These are phyloP conservation scores for Hyphopichia pseudoburtonii DNA, from an alignment of 1,139 yeast genomes.

Conservation along the genomic window DNA sequence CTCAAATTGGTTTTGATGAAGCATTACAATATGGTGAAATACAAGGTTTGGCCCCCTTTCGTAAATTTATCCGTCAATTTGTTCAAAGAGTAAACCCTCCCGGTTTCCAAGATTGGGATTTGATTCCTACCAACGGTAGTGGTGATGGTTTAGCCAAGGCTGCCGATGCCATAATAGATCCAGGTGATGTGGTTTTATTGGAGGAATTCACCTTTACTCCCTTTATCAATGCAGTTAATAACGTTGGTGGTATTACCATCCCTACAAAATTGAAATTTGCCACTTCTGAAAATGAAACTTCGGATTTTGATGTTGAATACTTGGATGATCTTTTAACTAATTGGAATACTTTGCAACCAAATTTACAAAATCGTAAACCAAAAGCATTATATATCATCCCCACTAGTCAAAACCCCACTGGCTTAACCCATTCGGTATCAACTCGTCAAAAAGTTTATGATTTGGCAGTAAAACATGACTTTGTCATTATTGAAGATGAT, in stretches of 20 bases:
- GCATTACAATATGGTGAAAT: conserved; percentile 53
- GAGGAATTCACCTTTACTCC: conserved; percentile 69
- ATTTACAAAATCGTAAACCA: conserved; percentile 23
- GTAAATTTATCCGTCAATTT: conserved; percentile 42
- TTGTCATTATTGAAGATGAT: conserved; percentile 44
- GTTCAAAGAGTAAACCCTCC: conserved; percentile 48
- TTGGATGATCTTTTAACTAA: conserved; percentile 35
- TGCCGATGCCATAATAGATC: conserved; percentile 54
- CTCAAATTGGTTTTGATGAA: conserved; percentile 36
- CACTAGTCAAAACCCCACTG: conserved; percentile 47
- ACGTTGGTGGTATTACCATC: conserved; percentile 48
- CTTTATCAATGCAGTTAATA: conserved; percentile 41
- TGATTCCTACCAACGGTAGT: conserved; percentile 59
- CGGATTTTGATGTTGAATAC: conserved; percentile 49
- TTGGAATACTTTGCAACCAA: conserved; percentile 35
- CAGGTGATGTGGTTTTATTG: conserved; percentile 55
- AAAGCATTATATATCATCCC: conserved; percentile 45
- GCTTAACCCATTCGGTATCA: conserved; percentile 37
- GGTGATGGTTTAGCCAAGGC: conserved; percentile 66
- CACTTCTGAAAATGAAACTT: conserved; percentile 24
- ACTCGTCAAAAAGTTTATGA: conserved; percentile 36
- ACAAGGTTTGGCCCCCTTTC: conserved; percentile 42
- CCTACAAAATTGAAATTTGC: conserved; percentile 51
- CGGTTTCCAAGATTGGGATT: conserved; percentile 52
- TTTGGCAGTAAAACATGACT: conserved; percentile 40